Evolutionary conservation across 176 grass and related monocot genomes (phyloP).

Genomic region (Phyllostachys edulis): DNA sequence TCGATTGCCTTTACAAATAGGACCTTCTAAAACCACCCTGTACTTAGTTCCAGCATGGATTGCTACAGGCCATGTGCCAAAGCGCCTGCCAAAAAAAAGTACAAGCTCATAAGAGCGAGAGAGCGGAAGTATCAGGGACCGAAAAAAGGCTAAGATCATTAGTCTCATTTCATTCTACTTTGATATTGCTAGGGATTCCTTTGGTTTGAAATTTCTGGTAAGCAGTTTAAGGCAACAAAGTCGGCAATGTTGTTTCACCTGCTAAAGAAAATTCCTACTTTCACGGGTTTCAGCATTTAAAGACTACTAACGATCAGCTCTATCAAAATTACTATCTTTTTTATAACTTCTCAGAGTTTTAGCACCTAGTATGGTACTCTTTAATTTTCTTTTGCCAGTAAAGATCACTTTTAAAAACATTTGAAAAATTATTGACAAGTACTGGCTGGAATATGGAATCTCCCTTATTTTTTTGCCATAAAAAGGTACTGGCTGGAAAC

Average conservation of each 20-base stretch:
- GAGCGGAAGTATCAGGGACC: neutral
- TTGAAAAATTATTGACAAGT: neutral
- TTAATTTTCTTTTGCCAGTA: neutral
- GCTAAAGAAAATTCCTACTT: neutral
- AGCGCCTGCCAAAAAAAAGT: constrained; percentile 48
- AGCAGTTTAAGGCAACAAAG: neutral
- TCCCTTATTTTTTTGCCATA: neutral
- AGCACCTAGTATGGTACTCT: neutral
- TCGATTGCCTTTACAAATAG: constrained; percentile 78
- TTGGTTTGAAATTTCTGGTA: constrained; percentile 5
- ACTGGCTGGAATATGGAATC: neutral
- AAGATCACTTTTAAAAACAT: constrained; percentile 10
- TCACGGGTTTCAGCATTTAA: neutral
- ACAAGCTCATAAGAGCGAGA: constrained; percentile 10
- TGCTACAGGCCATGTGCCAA: constrained; percentile 88
- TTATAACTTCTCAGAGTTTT: neutral
- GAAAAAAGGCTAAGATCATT: neutral
- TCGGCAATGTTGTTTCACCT: neutral
- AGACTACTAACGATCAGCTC: neutral
- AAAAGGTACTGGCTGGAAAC: neutral
- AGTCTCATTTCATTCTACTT: neutral
- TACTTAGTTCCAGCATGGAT: constrained; percentile 55
- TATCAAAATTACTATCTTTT: neutral
- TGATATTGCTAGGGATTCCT: constrained; percentile 11
- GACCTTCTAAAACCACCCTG: constrained; percentile 68